Base-by-base conservation (phyloP, 2,329 filamentous ascomycete species). In the Aureobasidium zeae region DNA sequence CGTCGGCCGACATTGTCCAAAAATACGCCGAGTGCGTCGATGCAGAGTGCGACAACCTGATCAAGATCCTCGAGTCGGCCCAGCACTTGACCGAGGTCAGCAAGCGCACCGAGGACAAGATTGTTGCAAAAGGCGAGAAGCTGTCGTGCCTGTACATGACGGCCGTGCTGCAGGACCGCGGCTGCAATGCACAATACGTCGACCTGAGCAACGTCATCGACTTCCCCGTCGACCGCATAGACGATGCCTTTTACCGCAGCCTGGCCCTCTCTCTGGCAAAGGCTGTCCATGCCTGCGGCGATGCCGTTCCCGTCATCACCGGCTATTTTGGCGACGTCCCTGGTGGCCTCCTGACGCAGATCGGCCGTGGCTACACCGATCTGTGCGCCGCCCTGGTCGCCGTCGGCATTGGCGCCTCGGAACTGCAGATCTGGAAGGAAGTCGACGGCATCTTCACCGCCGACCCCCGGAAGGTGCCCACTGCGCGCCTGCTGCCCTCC, bases 401-500 rank as follows among this genome's bases (percentile, higher is more conserved):
- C 1, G 89, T 98, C 8, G 89, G 87, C 3, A 69, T 93, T n/a
- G 72, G 77, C 54, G 91, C 91, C 1, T 70, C 81, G 43, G 91
- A 98, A 63, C 73, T 98, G 41, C 91, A 98, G 63, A 84, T 98
- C 51, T 96, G 91, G 91, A 98, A 98, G 68, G 91, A 98, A 62
- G 91, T 98, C 5, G 91, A 98, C 62, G 88, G 87, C 47, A 93
- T 96, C 59, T 91, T 94, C 64, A 83, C 79, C 1, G 79, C 80
- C 4, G 89, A 95, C 57, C 86, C 86, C 3, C 77, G 83, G 54
- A 93, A 91, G 63, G 86, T 93, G 28, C 88, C 89, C 3, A 96
- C 89, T 1, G 93, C 91, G n/a, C 75, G 83, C 34, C 72, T 98
- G n/a, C 74, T 98, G 32, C 68, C 81, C 9, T 81, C 81, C 43